These are phyloP conservation scores for Scopulariopsis brevicaulis DNA, from an alignment of 2,329 filamentous ascomycete genomes.

Conservation along the genomic window DNA sequence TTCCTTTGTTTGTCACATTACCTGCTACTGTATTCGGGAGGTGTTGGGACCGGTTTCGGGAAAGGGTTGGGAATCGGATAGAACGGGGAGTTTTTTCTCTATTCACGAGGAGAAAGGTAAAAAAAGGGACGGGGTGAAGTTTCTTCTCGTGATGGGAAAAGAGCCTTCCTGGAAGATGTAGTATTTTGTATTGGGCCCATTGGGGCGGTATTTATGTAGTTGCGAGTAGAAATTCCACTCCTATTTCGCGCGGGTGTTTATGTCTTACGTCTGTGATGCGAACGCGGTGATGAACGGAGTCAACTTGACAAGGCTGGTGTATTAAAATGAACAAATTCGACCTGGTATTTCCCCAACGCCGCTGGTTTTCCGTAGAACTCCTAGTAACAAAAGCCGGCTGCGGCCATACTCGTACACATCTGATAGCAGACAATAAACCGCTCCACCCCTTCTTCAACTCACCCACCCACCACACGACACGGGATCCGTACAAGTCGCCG, in stretches of 20 bases:
- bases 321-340: neutral
- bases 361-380: neutral
- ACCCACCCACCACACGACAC: neutral
- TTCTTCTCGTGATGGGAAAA: neutral
- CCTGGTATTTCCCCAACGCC: neutral
- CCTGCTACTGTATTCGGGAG: neutral
- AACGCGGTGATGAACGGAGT: neutral
- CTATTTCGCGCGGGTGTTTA: neutral
- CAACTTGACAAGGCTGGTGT: neutral
- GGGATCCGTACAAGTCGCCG: neutral
- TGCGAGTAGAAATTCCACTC: slow-evolving; percentile 3
- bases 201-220: neutral
- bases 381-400: neutral
- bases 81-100: neutral
- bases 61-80: neutral
- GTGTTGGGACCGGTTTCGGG: neutral
- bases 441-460: neutral
- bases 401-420: neutral
- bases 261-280: neutral
- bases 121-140: neutral
- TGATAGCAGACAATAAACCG: neutral
- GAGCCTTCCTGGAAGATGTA: neutral
- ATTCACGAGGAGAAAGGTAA: neutral
- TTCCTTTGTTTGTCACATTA: slow-evolving; percentile 1
- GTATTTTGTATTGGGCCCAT: neutral